A percentile compares a stretch with the other conserved stretches of the same genome.
Conservation (phyloP, 176 grass and related monocot genomes). For the Dendrocalamus sinicus region DNA sequence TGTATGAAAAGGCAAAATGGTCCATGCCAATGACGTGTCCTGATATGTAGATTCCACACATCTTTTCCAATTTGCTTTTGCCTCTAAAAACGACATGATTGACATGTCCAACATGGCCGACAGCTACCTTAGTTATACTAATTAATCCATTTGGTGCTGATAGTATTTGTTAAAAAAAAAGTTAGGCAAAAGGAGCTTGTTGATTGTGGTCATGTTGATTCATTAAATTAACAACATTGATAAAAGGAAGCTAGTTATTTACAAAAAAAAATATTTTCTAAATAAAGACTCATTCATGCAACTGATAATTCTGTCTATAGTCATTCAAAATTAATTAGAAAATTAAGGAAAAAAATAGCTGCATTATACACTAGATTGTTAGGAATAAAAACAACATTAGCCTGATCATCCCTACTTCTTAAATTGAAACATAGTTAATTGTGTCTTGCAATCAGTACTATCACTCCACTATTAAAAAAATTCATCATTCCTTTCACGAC, state of each 20-base stretch:
- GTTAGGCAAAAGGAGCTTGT: not conserved
- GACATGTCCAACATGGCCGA: not conserved
- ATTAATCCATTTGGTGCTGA: not conserved
- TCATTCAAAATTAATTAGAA: not conserved
- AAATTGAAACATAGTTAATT: not conserved
- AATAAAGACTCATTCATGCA: not conserved
- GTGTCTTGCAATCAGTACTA: not conserved
- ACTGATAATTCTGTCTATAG: not conserved
- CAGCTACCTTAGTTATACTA: not conserved
- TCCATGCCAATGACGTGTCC: not conserved
- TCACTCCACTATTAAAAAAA: not conserved
- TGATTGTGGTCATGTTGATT: not conserved
- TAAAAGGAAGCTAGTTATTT: not conserved
- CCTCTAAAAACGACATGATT: not conserved
- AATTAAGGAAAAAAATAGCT: not conserved
- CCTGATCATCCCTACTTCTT: not conserved
- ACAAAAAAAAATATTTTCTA: not conserved
- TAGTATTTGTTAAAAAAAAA: not conserved
- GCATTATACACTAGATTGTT: too few relatives aligned
- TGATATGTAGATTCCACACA: slow-evolving; percentile 15
- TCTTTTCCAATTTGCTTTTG: not conserved
- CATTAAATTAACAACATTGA: not conserved
- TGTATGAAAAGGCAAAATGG: not conserved
- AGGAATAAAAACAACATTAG: not conserved
- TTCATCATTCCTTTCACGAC: not conserved